Conservation (phyloP, 2,329 filamentous ascomycete species). For the Ophiostoma piceae region DNA sequence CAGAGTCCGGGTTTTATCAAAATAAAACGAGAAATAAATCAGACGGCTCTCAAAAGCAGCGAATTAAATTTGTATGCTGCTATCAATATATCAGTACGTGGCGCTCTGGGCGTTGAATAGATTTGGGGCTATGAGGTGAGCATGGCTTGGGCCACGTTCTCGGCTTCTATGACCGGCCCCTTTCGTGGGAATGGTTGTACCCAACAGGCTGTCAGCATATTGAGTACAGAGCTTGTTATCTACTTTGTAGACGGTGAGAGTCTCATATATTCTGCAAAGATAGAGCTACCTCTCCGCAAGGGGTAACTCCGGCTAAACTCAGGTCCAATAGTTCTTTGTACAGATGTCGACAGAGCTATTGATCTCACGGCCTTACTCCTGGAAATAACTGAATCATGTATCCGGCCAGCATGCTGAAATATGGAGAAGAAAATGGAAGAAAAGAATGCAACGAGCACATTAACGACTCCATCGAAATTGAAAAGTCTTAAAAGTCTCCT, state of each 20-base stretch:
- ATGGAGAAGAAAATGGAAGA: background rate
- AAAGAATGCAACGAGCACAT: background rate
- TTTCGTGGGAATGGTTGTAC: background rate
- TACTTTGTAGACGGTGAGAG: background rate
- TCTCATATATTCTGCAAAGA: background rate
- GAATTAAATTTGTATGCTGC: no score
- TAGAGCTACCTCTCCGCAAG: background rate
- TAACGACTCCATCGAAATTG: background rate
- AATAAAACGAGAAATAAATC: no score
- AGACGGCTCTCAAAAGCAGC: no score
- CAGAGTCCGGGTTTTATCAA: no score
- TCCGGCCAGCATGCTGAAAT: background rate
- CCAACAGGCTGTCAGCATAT: no score
- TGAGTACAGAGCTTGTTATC: background rate
- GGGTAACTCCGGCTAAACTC: constrained; percentile 11
- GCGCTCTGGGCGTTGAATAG: no score
- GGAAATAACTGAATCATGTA: constrained; percentile 6
- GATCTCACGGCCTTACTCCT: background rate
- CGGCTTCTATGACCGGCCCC: background rate
- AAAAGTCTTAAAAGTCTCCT: no score
- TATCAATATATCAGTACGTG: no score
- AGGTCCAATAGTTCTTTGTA: background rate
- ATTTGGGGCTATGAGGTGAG: background rate
- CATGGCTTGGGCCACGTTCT: background rate
- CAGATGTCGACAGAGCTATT: background rate